These are phyloP conservation scores for Miscanthus lutarioriparius DNA, from an alignment of 176 grass and related monocot species.

Conservation along the genomic window DNA sequence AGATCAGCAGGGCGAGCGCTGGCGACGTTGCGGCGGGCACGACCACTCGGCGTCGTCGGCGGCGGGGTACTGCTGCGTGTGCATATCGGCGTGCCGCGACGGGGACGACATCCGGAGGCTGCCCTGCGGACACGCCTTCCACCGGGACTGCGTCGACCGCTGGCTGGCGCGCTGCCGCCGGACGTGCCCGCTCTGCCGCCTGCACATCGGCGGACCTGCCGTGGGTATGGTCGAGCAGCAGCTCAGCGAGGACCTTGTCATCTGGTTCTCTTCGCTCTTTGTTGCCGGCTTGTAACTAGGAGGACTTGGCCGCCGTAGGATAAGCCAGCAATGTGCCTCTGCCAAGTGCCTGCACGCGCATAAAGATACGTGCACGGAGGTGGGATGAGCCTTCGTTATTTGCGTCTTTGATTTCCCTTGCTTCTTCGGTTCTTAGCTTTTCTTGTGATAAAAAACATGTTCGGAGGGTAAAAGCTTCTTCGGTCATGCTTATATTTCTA, in stretches of 20 bases:
- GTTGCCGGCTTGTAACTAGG: conserved; percentile 29
- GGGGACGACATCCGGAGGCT: conserved; percentile 51
- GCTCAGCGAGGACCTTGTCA: conserved; percentile 65
- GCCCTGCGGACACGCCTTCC: conserved; percentile 73
- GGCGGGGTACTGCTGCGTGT: conserved; percentile 62
- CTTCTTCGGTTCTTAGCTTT: no score
- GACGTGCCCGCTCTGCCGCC: conserved; percentile 79
- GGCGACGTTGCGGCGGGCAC: neutral
- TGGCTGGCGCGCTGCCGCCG: conserved; percentile 68
- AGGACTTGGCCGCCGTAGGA: neutral
- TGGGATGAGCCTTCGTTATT: no score
- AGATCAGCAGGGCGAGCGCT: neutral
- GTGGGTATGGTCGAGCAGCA: conserved; percentile 27
- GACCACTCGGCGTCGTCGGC: neutral
- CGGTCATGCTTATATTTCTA: no score
- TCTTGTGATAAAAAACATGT: no score
- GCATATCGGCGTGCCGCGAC: conserved; percentile 59
- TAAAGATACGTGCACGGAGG: no score
- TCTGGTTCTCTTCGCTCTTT: conserved; percentile 87
- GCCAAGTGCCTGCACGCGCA: no score
- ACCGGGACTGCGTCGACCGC: conserved; percentile 64
- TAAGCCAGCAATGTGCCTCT: neutral
- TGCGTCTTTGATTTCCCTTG: no score
- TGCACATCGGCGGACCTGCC: conserved; percentile 36
- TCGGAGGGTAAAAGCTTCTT: no score